These are phyloP conservation scores for Isoetes taiwanensis DNA, from an alignment of 75 land plant genomes.

Conservation along the genomic window DNA sequence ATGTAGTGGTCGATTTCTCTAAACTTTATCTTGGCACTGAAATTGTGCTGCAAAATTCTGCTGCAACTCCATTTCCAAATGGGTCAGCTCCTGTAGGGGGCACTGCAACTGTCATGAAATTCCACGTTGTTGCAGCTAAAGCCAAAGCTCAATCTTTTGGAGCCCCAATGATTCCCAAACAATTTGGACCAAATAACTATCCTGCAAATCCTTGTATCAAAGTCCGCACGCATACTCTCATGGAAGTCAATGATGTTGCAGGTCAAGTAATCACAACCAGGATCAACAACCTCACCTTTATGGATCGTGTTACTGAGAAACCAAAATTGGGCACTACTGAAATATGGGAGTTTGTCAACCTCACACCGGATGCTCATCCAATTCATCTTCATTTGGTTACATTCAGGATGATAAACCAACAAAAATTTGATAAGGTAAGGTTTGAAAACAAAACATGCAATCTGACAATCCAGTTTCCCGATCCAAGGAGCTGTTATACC, in stretches of 20 bases:
- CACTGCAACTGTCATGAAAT: no score
- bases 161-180: no score
- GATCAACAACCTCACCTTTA: background rate
- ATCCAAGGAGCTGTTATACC: background rate
- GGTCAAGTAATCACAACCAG: background rate
- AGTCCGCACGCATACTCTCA: background rate
- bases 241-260: slow-evolving; percentile 1
- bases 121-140: no score
- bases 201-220: no score
- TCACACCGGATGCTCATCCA: slow-evolving; percentile 18
- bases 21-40: background rate
- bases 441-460: no score
- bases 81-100: background rate
- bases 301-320: slow-evolving; percentile 5
- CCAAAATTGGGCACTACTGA: slow-evolving; percentile 5
- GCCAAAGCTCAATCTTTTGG: no score
- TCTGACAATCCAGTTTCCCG: background rate
- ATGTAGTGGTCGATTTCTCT: slow-evolving; percentile 13
- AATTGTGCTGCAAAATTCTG: slow-evolving; percentile 6
- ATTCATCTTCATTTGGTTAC: slow-evolving; percentile 19
- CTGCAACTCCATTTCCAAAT: background rate
- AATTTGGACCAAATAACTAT: no score
- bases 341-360: slow-evolving; percentile 14
- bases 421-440: slow-evolving; percentile 1
- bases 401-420: slow-evolving; percentile 10